Conservation (phyloP, 371 early-diverging fungal genomes). For the Mortierella sp. region DNA sequence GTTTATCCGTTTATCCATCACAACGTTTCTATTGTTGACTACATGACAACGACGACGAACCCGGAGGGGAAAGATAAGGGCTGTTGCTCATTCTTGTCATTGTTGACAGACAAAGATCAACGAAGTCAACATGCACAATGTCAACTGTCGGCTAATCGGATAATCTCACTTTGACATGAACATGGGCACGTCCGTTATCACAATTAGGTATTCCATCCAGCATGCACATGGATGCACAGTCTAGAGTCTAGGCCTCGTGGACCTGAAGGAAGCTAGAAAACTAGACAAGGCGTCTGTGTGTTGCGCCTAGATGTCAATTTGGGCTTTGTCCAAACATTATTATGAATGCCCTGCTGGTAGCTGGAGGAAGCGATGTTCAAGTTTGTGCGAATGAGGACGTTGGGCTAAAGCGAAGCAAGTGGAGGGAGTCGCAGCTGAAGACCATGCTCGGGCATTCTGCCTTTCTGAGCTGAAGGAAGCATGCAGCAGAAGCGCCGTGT, state of each 20-base stretch:
- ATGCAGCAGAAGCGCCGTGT: background rate
- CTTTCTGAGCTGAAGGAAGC: background rate
- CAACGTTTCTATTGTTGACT: background rate
- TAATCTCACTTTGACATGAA: background rate
- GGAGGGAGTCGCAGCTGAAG: background rate
- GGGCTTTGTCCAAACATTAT: too few species aligned
- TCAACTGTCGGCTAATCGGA: constrained; percentile 11
- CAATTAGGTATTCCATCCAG: background rate
- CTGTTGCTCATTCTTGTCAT: background rate
- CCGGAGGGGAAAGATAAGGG: background rate
- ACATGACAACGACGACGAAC: background rate
- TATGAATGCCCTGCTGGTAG: too few species aligned
- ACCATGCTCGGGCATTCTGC: background rate
- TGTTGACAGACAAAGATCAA: background rate
- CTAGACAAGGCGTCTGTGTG: background rate
- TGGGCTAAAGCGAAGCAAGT: too few species aligned
- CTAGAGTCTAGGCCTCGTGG: background rate
- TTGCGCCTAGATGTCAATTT: background rate
- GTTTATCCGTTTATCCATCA: constrained; percentile 12
- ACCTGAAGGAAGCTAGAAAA: background rate
- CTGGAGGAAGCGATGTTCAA: too few species aligned
- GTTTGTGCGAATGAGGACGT: too few species aligned
- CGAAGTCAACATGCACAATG: too few species aligned
- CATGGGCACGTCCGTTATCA: background rate
- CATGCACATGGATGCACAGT: background rate